Evolutionary conservation across 192 early-diverging fungal species (phyloP).

Genomic region (Ambispora gerdemannii): DNA sequence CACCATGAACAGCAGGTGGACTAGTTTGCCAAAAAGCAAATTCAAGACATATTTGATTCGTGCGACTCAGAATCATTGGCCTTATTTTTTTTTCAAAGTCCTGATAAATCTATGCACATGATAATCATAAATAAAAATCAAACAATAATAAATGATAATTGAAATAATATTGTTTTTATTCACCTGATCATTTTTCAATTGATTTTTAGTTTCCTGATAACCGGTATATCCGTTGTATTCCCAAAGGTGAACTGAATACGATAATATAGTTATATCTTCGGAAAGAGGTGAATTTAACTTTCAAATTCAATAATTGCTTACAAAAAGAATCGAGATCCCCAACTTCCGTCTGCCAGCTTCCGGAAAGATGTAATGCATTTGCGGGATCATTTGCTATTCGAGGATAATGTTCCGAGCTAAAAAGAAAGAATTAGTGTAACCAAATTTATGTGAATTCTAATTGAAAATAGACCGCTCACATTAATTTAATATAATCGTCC

Average conservation of each 20-base stretch:
- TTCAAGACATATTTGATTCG: constrained; percentile 86
- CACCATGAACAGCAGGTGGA: constrained; percentile 69
- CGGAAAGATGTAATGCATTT: constrained; percentile 78
- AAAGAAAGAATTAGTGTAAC: constrained; percentile 7
- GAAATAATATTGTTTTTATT: constrained; percentile 13
- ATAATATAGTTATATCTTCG: no score
- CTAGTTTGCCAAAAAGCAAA: constrained; percentile 88
- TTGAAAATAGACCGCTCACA: constrained; percentile 42
- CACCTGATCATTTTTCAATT: constrained; percentile 62
- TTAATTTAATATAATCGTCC: constrained; percentile 77
- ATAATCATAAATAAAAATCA: not conserved
- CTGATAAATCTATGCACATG: constrained; percentile 47
- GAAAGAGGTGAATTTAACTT: no score
- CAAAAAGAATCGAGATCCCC: constrained; percentile 83
- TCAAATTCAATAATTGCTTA: constrained; percentile 47
- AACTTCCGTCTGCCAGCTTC: constrained; percentile 85
- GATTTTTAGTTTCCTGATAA: constrained; percentile 61
- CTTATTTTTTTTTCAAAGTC: constrained; percentile 64
- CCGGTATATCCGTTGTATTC: constrained; percentile 89
- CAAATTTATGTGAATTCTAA: not conserved
- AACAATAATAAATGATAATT: not conserved
- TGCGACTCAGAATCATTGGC: constrained; percentile 67
- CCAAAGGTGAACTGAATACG: constrained; percentile 80
- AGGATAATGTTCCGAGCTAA: constrained; percentile 72
- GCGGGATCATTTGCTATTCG: constrained; percentile 70